Percentiles rank a stretch among this genome's conserved stretches.
phyloP scores from a whole-genome alignment of 148 eudicot genomes.

The Salicornia ramosissima region DNA sequence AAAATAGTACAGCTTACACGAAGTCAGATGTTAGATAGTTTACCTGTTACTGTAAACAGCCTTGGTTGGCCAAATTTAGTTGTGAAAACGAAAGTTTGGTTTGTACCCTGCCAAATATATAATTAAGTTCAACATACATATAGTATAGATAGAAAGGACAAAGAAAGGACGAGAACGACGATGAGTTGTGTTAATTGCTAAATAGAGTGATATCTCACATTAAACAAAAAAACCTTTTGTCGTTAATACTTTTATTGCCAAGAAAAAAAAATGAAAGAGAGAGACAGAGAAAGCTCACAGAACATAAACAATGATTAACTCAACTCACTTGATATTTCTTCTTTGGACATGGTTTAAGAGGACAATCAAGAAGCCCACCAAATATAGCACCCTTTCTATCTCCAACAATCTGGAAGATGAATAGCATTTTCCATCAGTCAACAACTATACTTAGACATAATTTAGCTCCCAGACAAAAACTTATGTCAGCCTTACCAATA shows the following conservation, averaged over 20 bases:
- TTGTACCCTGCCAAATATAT: constrained; percentile 67
- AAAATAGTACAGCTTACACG: neutral
- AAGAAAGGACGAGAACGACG: no score
- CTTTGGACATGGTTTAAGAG: constrained; percentile 74
- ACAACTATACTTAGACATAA: neutral
- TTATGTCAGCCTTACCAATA: constrained; percentile 57
- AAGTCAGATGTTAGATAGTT: constrained; percentile 13
- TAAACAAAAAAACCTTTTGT: no score
- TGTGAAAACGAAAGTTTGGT: constrained; percentile 81
- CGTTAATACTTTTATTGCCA: no score
- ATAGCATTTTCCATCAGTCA: constrained; percentile 7
- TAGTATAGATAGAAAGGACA: neutral
- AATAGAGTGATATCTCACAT: no score
- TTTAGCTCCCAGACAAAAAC: neutral
- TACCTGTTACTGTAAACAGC: constrained; percentile 91
- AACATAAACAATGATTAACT: neutral
- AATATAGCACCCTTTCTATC: constrained; percentile 87
- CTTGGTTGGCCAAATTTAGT: constrained; percentile 85
- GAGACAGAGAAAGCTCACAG: neutral
- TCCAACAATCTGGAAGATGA: constrained; percentile 59
- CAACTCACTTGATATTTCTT: constrained; percentile 85
- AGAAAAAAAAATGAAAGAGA: neutral
- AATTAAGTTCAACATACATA: constrained; percentile 13
- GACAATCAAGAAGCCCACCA: constrained; percentile 89
- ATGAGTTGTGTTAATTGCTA: no score